Evolutionary conservation across 768 basidiomycete species (phyloP), one percentile per base, ranked within the genome.

Genomic region (Auricularia sp.): DNA sequence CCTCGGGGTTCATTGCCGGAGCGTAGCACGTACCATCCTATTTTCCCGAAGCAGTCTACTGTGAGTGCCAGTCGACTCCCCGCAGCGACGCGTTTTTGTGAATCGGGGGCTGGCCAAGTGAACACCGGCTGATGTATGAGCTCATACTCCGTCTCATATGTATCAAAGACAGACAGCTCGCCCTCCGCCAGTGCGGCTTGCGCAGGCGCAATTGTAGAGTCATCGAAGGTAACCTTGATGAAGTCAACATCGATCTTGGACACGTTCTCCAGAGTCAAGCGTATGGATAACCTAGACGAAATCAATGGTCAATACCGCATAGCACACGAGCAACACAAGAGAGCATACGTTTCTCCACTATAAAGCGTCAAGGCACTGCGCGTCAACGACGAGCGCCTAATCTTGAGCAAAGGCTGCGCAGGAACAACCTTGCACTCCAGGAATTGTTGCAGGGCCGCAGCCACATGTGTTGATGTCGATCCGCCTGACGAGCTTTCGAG

Each of bases 311-410:
- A 67, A 65, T 63, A 66, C 62, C 64, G 61, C 44, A 36, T 60
- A 33, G 3, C 10, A 34, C 62, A 63, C 7, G 10, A 23, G 16
- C 18, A 23, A 36, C 34, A 67, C 43, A 23, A 67, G 33, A 29
- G 34, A 64, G 76, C 86, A 66, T 67, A 93, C 95, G 77, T 86
- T 78, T 99, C 97, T 39, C 97, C 97, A 60, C 96, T 85, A 71
- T 96, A 98, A 61, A 98, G 78, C 92, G 97, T 96, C 33, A 98
- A 77, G 0, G 95, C 93, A 1, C 93, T 93, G 69, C 97, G 93
- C 1, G 90, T 95, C 23, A 97, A 77, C n/a, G 91, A 92, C 16
- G 88, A 91, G 71, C 91, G 80, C 64, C 91, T 82, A 72, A 99
- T 88, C 66, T 92, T 84, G 63, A 98, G 77, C 36, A 94, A 74